Evolutionary conservation across 2,329 filamentous ascomycete genomes (phyloP), one percentile per base, ranked within the genome.

Genomic region (Ophiosphaerella korrae): DNA sequence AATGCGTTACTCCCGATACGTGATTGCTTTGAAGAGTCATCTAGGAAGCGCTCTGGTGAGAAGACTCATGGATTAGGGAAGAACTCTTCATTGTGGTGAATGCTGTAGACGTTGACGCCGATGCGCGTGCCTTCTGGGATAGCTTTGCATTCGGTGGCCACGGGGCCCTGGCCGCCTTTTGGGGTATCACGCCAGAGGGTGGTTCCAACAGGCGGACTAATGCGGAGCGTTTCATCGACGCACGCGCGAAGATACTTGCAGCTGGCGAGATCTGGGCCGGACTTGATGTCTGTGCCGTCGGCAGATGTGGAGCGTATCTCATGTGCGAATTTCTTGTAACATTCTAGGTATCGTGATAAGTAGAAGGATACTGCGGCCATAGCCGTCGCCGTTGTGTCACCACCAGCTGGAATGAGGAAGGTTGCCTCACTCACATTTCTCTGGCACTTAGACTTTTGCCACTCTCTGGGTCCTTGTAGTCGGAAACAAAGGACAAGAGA

Each of bases 401-500:
- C 31, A 44, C 51, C 57, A 11, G 57, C 57, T 21, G 48, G 49
- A 7, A 61, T 50, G n/a, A 56, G 34, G 32, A 61, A 54, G 1
- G 48, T 38, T n/a, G 52, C 26, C 47, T 61, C 55, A 24, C 45
- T 43, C 57, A 58, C 14, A 61, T n/a, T 9, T 61, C 52, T 7
- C 40, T 4, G 7, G n/a, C 11, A 29, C 42, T 26, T 18, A 58
- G 18, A 2, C 44, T 46, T 16, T 48, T 14, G 2, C 71, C 64
- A 7, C 72, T 72, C 50, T 75, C 61, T 3, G 72, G 68, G 62
- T 79, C 68, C 57, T 72, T 69, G 52, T 71, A 66, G 43, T 74
- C 58, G 36, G 71, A 54, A 3, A 75, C 61, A 64, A 76, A 63
- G 45, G 74, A 63, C 58, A 72, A 72, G 44, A 77, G 71, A 56